phyloP scores from a whole-genome alignment of 179 eudicot genomes.

The Beta lomatogona region DNA sequence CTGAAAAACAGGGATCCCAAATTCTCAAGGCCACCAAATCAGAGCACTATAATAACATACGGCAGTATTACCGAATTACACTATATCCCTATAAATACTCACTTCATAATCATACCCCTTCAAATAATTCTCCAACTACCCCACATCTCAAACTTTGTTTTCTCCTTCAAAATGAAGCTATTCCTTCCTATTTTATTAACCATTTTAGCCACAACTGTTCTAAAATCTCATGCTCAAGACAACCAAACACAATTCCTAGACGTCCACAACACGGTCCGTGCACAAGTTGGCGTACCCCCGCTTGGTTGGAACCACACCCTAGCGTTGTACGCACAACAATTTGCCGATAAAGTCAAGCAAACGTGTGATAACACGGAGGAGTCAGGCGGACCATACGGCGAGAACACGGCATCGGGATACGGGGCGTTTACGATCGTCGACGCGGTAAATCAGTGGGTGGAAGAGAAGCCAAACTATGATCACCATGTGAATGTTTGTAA shows the following conservation, averaged over 20 bases:
- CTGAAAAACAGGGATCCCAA: neutral
- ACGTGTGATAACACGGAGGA: constrained; percentile 23
- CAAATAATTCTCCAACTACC: neutral
- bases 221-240: constrained; percentile 10
- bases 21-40: neutral
- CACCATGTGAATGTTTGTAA: constrained; percentile 39
- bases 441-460: constrained; percentile 48
- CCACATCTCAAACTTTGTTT: neutral
- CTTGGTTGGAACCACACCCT: constrained; percentile 52
- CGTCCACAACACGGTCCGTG: constrained; percentile 52
- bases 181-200: neutral
- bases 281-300: constrained; percentile 45
- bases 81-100: neutral
- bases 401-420: constrained; percentile 49
- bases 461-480: constrained; percentile 43
- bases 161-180: neutral
- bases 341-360: constrained; percentile 28
- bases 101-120: neutral
- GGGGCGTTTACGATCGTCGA: constrained; percentile 25
- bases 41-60: neutral
- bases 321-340: constrained; percentile 40
- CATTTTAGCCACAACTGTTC: constrained; percentile 16
- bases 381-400: constrained; percentile 56
- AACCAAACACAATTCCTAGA: constrained; percentile 40
- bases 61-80: neutral